A percentile compares a stretch with the other conserved stretches of the same genome.
Conservation (phyloP, 1,284 basidiomycete genomes). For the Cerrena zonata region DNA sequence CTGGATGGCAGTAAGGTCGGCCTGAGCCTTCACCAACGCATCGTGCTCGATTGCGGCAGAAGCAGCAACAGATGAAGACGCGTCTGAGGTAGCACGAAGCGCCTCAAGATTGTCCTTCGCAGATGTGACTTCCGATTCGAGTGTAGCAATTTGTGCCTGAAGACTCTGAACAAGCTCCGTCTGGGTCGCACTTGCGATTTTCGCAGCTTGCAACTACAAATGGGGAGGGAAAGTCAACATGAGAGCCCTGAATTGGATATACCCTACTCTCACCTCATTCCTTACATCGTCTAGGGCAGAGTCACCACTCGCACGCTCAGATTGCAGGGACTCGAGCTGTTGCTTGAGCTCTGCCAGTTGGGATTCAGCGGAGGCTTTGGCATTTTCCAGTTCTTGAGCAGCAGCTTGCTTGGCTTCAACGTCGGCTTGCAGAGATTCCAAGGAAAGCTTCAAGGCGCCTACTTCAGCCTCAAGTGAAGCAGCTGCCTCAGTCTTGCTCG, state of each 20-base stretch:
- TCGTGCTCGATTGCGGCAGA: constrained; percentile 58
- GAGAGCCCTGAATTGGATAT: not conserved
- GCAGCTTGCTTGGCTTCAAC: constrained; percentile 40
- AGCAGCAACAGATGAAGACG: constrained; percentile 37
- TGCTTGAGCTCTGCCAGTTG: constrained; percentile 42
- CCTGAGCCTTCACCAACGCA: constrained; percentile 58
- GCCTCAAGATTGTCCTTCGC: constrained; percentile 49
- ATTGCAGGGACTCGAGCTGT: constrained; percentile 37
- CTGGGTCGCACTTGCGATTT: constrained; percentile 35
- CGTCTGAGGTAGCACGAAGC: constrained; percentile 42
- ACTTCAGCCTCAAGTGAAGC: constrained; percentile 49
- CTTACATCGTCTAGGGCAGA: constrained; percentile 36
- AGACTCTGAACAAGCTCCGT: constrained; percentile 42
- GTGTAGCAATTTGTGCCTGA: constrained; percentile 42
- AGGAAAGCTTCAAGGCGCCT: constrained; percentile 42
- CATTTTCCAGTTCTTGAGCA: constrained; percentile 42
- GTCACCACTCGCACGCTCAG: constrained; percentile 34
- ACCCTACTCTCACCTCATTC: constrained; percentile 49
- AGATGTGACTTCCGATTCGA: constrained; percentile 48
- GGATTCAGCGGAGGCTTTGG: constrained; percentile 43
- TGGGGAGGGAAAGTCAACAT: constrained; percentile 7
- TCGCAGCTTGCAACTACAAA: constrained; percentile 48
- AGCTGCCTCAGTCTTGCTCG: constrained; percentile 44
- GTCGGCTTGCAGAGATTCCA: constrained; percentile 45
- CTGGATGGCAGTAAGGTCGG: constrained; percentile 51